phyloP scores from a whole-genome alignment of 2,329 filamentous ascomycete species.

The Aspergillus sp. region DNA sequence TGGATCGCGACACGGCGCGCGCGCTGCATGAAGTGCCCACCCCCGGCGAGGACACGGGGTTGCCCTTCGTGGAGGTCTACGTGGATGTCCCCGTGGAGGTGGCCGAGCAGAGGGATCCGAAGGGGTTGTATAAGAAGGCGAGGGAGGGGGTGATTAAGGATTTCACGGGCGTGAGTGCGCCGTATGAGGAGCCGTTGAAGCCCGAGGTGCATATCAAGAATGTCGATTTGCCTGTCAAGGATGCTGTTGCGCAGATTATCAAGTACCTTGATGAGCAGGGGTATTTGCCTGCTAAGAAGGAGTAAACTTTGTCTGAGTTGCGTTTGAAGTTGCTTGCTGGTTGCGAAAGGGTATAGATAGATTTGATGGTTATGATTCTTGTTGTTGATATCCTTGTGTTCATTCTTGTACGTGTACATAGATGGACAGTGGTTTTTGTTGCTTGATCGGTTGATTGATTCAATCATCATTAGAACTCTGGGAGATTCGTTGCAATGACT shows the following conservation, averaged over 20 bases:
- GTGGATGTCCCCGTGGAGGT: conserved; percentile 89
- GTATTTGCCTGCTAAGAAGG: conserved; percentile 49
- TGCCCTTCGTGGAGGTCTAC: conserved; percentile 91
- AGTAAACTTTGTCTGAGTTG: conserved; percentile 21
- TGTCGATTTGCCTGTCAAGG: conserved; percentile 78
- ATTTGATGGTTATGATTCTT: neutral
- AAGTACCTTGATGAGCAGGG: conserved; percentile 72
- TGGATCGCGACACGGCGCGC: conserved; percentile 80
- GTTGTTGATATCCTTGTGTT: neutral
- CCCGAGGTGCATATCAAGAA: conserved; percentile 87
- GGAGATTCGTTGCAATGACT: too few species aligned
- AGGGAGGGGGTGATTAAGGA: conserved; percentile 91
- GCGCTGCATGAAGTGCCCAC: conserved; percentile 69
- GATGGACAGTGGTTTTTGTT: neutral
- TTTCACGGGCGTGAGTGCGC: conserved; percentile 92
- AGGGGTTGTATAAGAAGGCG: conserved; percentile 97
- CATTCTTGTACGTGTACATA: neutral
- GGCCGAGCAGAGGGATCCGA: conserved; percentile 92
- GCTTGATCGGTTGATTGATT: too few species aligned
- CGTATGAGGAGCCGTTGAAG: conserved; percentile 84
- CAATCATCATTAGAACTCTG: too few species aligned
- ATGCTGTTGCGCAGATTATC: conserved; percentile 82
- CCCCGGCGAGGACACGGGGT: conserved; percentile 58
- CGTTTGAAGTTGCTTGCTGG: neutral
- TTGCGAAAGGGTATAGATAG: neutral